phyloP scores from a whole-genome alignment of 2,329 filamentous ascomycete species.

The Phyllosticta capitalensis region DNA sequence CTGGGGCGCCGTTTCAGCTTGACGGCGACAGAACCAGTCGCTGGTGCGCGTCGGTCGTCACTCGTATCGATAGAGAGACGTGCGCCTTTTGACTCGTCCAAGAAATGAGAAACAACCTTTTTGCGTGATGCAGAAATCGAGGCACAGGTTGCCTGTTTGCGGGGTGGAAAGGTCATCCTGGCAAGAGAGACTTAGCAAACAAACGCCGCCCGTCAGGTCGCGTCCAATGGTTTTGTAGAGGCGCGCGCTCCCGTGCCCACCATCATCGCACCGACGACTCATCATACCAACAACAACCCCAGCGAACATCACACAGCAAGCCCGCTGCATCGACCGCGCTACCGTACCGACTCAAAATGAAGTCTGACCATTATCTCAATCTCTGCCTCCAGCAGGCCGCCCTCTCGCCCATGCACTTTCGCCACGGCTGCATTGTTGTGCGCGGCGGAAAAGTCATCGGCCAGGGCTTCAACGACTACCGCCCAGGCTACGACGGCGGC shows the following conservation, averaged over 20 bases:
- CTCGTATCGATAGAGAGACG: neutral
- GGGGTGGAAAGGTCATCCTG: neutral
- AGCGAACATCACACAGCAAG: neutral
- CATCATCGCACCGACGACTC: neutral
- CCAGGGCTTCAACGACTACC: constrained; percentile 42
- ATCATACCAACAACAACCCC: neutral
- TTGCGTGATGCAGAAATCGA: neutral
- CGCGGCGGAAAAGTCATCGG: constrained; percentile 46
- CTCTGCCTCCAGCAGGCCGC: constrained; percentile 45
- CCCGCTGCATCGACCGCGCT: too few species aligned
- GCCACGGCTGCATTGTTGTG: constrained; percentile 43
- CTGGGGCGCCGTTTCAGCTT: neutral
- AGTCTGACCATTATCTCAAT: constrained; percentile 40
- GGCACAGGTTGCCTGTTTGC: neutral
- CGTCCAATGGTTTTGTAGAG: too few species aligned
- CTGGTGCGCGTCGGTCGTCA: neutral
- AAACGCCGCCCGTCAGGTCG: neutral
- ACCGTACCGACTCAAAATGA: constrained; percentile 22
- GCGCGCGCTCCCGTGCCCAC: neutral
- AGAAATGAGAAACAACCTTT: neutral
- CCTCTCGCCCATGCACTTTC: constrained; percentile 40
- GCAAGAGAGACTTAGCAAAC: neutral
- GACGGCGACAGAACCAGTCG: neutral
- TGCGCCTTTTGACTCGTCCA: neutral
- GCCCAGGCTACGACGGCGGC: constrained; percentile 41